phyloP scores from a whole-genome alignment of 768 basidiomycete species.

The Lactifluus pinguis region DNA sequence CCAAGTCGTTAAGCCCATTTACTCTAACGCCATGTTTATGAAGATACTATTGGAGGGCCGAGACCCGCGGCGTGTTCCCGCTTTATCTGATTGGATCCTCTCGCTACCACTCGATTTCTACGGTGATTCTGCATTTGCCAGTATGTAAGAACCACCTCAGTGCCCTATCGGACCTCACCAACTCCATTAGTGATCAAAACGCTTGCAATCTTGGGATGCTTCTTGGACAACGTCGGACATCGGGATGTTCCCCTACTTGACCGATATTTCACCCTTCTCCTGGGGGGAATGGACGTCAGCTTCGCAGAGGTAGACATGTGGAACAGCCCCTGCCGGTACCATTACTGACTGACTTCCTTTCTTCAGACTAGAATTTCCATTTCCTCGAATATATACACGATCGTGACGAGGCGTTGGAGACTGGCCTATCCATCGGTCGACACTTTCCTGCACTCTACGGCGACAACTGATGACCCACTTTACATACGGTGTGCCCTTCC shows the following conservation, averaged over 20 bases:
- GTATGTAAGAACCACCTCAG: conserved; percentile 34
- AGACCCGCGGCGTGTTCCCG: conserved; percentile 71
- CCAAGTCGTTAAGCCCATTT: neutral
- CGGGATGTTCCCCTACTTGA: conserved; percentile 62
- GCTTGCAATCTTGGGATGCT: conserved; percentile 52
- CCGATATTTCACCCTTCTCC: conserved; percentile 58
- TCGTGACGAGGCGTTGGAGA: conserved; percentile 16
- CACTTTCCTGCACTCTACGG: conserved; percentile 9
- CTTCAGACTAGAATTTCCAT: conserved; percentile 10
- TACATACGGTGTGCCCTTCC: conserved; percentile 11
- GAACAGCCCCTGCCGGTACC: neutral
- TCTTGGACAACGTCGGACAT: conserved; percentile 57
- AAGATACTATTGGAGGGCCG: conserved; percentile 45
- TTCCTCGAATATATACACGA: conserved; percentile 14
- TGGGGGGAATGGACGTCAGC: conserved; percentile 68
- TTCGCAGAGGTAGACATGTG: conserved; percentile 64
- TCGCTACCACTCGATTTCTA: conserved; percentile 72
- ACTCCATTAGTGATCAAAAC: conserved; percentile 62
- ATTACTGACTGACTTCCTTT: neutral
- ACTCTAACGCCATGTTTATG: neutral
- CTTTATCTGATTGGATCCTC: conserved; percentile 69
- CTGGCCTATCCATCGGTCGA: conserved; percentile 12
- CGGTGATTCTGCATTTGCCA: conserved; percentile 79
- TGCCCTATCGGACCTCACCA: conserved; percentile 1
- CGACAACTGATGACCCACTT: conserved; percentile 14